Percentiles rank a stretch among this genome's conserved stretches.
phyloP scores from a whole-genome alignment of 257 asterid species.

The Ophiorrhiza pumila region DNA sequence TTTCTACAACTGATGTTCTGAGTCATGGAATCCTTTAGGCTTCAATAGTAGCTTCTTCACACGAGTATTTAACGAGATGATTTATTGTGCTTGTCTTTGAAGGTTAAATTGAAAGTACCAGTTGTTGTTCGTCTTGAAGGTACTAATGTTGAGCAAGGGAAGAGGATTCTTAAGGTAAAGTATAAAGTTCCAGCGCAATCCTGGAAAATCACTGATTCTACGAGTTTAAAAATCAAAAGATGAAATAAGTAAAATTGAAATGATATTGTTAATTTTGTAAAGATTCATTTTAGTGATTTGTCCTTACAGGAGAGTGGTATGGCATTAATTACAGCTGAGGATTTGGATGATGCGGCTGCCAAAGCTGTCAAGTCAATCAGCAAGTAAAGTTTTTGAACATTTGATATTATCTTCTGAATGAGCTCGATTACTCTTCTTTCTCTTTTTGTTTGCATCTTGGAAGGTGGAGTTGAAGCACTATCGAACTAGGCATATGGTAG shows the following conservation, averaged over 20 bases:
- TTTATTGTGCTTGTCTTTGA: slow-evolving; percentile 15
- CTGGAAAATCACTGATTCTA: neutral
- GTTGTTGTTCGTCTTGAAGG: slow-evolving; percentile 97
- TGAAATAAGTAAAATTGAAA: neutral
- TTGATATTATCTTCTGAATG: neutral
- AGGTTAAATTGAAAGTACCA: slow-evolving; percentile 93
- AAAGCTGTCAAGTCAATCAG: slow-evolving; percentile 74
- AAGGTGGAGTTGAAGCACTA: slow-evolving; percentile 8
- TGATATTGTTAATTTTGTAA: neutral
- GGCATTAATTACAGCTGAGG: slow-evolving; percentile 86
- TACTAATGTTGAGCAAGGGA: slow-evolving; percentile 93
- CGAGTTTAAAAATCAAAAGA: neutral
- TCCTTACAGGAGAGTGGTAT: slow-evolving; percentile 79
- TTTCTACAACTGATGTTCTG: neutral
- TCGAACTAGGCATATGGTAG: neutral
- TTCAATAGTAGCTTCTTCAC: neutral
- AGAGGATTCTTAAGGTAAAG: slow-evolving; percentile 86
- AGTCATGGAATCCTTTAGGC: neutral
- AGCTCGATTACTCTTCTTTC: neutral
- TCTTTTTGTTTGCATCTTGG: slow-evolving; percentile 1
- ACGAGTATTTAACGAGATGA: neutral
- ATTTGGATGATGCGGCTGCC: slow-evolving; percentile 92
- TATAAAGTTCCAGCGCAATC: slow-evolving; percentile 2
- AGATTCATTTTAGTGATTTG: slow-evolving; percentile 5
- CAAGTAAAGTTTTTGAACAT: slow-evolving; percentile 21